Evolutionary conservation across 176 grass and related monocot genomes (phyloP).

Genomic region (Lolium perenne): DNA sequence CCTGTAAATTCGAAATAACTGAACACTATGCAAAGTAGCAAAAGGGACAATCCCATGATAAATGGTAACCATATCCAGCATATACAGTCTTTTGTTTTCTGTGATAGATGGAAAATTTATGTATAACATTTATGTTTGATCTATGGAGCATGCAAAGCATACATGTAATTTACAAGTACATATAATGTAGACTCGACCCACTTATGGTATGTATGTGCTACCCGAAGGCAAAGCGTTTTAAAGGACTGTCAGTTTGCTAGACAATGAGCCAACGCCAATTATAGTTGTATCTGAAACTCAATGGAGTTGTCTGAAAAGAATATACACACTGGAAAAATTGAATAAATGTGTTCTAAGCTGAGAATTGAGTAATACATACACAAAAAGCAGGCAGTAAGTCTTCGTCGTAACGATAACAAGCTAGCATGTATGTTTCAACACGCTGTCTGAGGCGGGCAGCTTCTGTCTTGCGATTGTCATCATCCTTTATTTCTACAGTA

Average conservation of each 20-base stretch:
- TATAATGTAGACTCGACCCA: neutral
- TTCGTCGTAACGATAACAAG: neutral
- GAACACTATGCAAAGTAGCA: neutral
- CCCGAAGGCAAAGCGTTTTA: neutral
- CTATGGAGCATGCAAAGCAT: neutral
- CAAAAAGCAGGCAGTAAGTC: neutral
- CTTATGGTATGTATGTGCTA: neutral
- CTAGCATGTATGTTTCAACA: constrained; percentile 3
- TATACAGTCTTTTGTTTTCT: neutral
- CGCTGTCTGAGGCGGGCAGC: neutral
- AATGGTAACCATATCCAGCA: neutral
- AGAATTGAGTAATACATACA: constrained; percentile 15
- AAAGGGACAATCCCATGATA: neutral
- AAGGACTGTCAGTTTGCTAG: neutral
- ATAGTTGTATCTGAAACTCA: constrained; percentile 2
- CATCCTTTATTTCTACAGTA: constrained; percentile 21
- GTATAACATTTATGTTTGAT: neutral
- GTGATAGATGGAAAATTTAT: neutral
- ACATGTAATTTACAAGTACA: neutral
- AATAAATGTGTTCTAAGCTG: neutral
- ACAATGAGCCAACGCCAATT: neutral
- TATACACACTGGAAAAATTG: neutral
- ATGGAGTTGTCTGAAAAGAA: constrained; percentile 1
- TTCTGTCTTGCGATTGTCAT: neutral
- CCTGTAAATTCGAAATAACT: neutral